phyloP scores from a whole-genome alignment of 1,284 basidiomycete genomes.

The Cryptococcus neoformans region DNA sequence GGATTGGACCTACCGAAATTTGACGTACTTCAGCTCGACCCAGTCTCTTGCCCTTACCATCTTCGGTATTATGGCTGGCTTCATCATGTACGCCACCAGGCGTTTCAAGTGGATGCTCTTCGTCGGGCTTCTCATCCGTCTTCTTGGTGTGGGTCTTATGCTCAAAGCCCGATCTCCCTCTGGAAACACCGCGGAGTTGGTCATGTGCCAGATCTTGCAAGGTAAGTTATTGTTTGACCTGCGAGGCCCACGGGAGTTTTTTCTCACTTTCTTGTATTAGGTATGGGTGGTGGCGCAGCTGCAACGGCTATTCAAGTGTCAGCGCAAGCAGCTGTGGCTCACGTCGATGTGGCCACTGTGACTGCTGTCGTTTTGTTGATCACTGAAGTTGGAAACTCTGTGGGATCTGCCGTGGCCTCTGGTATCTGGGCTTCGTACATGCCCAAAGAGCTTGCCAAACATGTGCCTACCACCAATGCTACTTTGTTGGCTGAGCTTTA shows the following conservation, averaged over 20 bases:
- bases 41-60: constrained; percentile 48
- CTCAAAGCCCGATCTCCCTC: constrained; percentile 65
- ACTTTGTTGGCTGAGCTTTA: constrained; percentile 52
- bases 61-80: constrained; percentile 51
- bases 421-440: constrained; percentile 33
- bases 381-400: constrained; percentile 56
- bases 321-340: constrained; percentile 72
- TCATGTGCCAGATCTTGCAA: constrained; percentile 58
- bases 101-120: constrained; percentile 61
- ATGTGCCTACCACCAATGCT: constrained; percentile 52
- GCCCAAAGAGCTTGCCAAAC: constrained; percentile 58
- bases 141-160: constrained; percentile 68
- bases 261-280: neutral
- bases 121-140: constrained; percentile 63
- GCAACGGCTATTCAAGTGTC: constrained; percentile 67
- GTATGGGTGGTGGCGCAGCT: constrained; percentile 59
- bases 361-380: constrained; percentile 74
- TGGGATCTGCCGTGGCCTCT: constrained; percentile 52
- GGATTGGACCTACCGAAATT: constrained; percentile 34
- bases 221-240: constrained; percentile 11
- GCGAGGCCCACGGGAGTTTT: neutral
- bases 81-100: constrained; percentile 48
- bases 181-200: constrained; percentile 50
- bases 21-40: constrained; percentile 44
- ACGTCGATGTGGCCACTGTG: constrained; percentile 72